Evolutionary conservation across 2,329 filamentous ascomycete genomes (phyloP).

Genomic region (Acrocalymma vagum): DNA sequence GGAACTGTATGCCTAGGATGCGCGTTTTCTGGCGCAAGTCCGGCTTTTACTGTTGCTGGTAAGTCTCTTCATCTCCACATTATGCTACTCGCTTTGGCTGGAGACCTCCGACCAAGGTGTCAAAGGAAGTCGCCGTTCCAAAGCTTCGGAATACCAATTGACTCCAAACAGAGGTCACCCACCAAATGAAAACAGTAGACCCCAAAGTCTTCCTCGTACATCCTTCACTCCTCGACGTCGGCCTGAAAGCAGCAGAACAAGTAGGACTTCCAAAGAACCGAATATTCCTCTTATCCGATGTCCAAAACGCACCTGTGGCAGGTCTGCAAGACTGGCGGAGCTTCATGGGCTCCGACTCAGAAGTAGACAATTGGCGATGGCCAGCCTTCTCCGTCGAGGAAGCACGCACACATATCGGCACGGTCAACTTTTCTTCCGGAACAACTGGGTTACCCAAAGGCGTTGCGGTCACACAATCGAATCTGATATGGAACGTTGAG

Average conservation of each 20-base stretch:
- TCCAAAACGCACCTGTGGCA: conserved; percentile 6
- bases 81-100: too few species aligned
- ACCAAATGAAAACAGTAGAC: conserved; percentile 21
- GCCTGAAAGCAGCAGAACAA: conserved; percentile 6
- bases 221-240: conserved; percentile 14
- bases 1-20: conserved; percentile 56
- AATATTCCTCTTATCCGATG: conserved; percentile 20
- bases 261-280: conserved; percentile 5
- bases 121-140: too few species aligned
- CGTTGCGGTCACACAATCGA: conserved; percentile 55
- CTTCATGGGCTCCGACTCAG: conserved; percentile 14
- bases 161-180: conserved; percentile 19
- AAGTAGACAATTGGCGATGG: conserved; percentile 14
- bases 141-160: too few species aligned
- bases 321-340: conserved; percentile 22
- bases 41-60: conserved; percentile 57
- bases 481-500: conserved; percentile 56
- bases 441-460: conserved; percentile 60
- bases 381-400: conserved; percentile 13
- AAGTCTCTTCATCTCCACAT: neutral
- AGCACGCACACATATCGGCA: conserved; percentile 31
- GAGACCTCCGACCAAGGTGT: too few species aligned
- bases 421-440: too few species aligned
- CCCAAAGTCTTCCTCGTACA: conserved; percentile 17
- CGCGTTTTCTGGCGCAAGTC: conserved; percentile 60